Evolutionary conservation across 1,139 yeast genomes (phyloP), one percentile per base, ranked within the genome.

Genomic region (Pichia sp.): DNA sequence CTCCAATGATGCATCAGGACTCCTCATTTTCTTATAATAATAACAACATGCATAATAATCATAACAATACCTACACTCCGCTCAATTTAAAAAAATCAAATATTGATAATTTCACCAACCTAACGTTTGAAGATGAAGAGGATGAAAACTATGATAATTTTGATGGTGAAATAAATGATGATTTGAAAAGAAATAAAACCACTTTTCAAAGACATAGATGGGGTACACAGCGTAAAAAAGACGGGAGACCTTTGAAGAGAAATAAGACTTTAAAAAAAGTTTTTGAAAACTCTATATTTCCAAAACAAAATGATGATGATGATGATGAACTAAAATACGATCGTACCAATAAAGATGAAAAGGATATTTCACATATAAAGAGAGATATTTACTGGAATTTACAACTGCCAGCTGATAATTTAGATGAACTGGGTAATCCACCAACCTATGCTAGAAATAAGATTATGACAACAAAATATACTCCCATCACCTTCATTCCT

Each of bases 391-490:
- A 79, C 56, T 79, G 84, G 74, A 90, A 90, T 68, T 68, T 79
- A 66, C 77, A 80, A 2, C 71, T 91, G 49, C 96, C 96, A 0
- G 73, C 72, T 5, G 80, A 83, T 31, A 70, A 75, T 65, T 55
- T 81, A 22, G 87, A 86, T 59, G 83, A 77, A 46, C 75, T 81
- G 7, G 89, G 89, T 18, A 69, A 74, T 19, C 64, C 63, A 1
- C 63, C 63, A 16, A 52, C 53, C 19, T 93, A 84, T 66, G 83
- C 95, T 3, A 78, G 96, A 66, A 93, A 93, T 72, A 93, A 93
- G 69, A 89, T 93, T 62, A 84, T 97, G 72, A 91, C 99, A 1
- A 90, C 99, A 5, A 91, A 90, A 70, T 93, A 93, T 69, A 91
- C 98, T 11, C 96, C 97, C 7, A 66, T 93, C 48, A 74, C 95